These are phyloP conservation scores for Singerocomus inundabilis DNA, from an alignment of 1,284 basidiomycete species.

Conservation along the genomic window DNA sequence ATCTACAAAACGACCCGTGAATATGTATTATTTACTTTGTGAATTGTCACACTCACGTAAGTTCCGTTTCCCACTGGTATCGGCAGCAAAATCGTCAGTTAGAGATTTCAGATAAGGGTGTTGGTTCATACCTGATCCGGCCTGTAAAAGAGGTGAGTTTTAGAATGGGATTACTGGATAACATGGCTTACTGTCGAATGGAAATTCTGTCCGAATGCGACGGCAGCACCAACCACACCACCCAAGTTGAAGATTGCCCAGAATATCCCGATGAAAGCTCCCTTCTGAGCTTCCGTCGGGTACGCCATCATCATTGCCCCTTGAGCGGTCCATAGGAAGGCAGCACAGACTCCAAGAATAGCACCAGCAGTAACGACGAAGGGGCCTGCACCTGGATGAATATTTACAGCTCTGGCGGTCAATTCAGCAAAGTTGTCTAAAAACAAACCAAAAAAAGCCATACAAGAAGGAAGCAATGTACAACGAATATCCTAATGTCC, in stretches of 20 bases:
- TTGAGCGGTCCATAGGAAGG: constrained; percentile 65
- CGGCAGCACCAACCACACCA: constrained; percentile 58
- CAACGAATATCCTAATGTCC: constrained; percentile 49
- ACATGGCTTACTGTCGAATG: no score
- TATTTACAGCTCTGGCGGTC: constrained; percentile 43
- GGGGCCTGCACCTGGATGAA: constrained; percentile 38
- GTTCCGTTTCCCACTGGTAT: constrained; percentile 35
- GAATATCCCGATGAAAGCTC: constrained; percentile 58
- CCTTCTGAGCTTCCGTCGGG: constrained; percentile 57
- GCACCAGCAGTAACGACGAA: constrained; percentile 59
- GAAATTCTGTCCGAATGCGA: constrained; percentile 53
- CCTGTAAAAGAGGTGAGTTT: no score
- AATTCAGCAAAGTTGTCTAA: no score
- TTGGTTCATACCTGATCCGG: no score
- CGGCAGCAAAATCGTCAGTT: no score
- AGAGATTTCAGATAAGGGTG: no score
- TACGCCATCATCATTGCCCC: constrained; percentile 65
- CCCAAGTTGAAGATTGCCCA: constrained; percentile 70
- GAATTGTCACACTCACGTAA: no score
- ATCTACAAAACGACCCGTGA: no score
- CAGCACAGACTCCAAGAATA: constrained; percentile 60
- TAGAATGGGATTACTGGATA: no score
- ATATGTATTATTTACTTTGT: no score
- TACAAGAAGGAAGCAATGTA: no score
- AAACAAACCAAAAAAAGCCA: no score